Evolutionary conservation across 768 basidiomycete genomes (phyloP).

Genomic region (Heimioporus sp.): DNA sequence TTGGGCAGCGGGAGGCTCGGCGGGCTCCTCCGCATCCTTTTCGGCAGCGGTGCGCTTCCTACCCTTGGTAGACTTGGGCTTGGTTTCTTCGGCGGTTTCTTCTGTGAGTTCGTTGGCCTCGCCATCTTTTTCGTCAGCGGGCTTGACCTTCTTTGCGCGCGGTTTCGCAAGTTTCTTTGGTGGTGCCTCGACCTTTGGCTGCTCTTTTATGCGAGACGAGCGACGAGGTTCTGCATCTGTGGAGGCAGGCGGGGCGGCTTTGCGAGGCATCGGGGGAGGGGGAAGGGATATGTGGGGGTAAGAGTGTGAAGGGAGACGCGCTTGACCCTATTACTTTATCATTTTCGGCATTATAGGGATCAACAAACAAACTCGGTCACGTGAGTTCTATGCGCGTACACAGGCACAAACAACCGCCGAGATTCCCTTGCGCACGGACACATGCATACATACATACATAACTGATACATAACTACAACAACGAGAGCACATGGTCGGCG

Average conservation of each 20-base stretch:
- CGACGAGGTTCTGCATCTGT: constrained; percentile 57
- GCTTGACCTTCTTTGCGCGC: constrained; percentile 44
- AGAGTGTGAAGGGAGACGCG: constrained; percentile 29
- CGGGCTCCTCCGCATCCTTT: constrained; percentile 36
- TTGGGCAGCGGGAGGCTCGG: constrained; percentile 34
- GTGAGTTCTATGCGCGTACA: constrained; percentile 32
- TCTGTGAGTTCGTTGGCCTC: constrained; percentile 36
- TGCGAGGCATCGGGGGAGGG: constrained; percentile 57
- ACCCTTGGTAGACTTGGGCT: constrained; percentile 46
- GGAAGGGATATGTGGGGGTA: constrained; percentile 10
- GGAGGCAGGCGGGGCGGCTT: constrained; percentile 50
- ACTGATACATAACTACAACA: constrained; percentile 5
- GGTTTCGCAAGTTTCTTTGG: constrained; percentile 68
- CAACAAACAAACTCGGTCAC: constrained; percentile 36
- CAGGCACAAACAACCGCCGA: constrained; percentile 24
- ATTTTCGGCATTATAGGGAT: constrained; percentile 18
- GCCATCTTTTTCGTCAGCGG: constrained; percentile 43
- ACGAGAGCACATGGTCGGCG: constrained; percentile 12
- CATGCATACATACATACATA: constrained; percentile 14
- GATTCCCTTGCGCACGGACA: constrained; percentile 18
- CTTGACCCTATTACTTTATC: constrained; percentile 35
- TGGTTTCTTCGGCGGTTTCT: constrained; percentile 32
- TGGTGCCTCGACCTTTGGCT: constrained; percentile 50
- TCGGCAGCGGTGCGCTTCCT: constrained; percentile 54
- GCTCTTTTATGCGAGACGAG: constrained; percentile 72